Evolutionary conservation across 2,329 filamentous ascomycete species (phyloP).

Genomic region (Sordariomycetes sp.): DNA sequence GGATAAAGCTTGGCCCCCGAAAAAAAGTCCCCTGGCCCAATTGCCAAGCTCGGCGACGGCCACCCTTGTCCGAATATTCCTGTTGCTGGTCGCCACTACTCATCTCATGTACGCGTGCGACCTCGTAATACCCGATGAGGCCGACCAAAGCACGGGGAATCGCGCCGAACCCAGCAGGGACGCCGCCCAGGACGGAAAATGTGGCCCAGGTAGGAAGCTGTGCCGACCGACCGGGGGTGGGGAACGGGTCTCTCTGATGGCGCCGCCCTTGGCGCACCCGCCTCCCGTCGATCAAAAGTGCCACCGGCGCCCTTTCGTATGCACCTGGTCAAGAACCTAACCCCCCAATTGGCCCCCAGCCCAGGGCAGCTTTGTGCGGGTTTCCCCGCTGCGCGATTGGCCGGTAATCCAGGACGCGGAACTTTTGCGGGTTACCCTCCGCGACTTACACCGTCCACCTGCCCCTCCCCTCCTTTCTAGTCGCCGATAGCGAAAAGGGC

Average conservation of each 20-base stretch:
- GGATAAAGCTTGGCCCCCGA: not conserved
- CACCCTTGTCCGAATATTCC: not conserved
- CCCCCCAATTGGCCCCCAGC: not conserved
- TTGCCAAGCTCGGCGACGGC: not conserved
- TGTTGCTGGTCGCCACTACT: no score
- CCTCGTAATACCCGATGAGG: no score
- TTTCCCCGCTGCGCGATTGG: not conserved
- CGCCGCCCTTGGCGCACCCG: not conserved
- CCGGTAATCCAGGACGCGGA: not conserved
- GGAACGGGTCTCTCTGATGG: no score
- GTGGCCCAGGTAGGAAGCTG: not conserved
- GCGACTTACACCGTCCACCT: not conserved
- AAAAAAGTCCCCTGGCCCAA: not conserved
- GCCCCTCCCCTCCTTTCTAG: not conserved
- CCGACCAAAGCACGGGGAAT: not conserved
- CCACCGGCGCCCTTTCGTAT: not conserved
- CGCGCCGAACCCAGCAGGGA: not conserved
- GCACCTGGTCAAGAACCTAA: not conserved
- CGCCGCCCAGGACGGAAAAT: not conserved
- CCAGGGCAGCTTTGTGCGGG: not conserved
- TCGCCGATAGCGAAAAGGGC: not conserved
- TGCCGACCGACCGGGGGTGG: not conserved
- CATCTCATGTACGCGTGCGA: no score
- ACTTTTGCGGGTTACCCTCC: not conserved
- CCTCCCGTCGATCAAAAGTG: not conserved